Evolutionary conservation across 495 filamentous ascomycete species (phyloP).

Genomic region (Alectoria sarmentosa): DNA sequence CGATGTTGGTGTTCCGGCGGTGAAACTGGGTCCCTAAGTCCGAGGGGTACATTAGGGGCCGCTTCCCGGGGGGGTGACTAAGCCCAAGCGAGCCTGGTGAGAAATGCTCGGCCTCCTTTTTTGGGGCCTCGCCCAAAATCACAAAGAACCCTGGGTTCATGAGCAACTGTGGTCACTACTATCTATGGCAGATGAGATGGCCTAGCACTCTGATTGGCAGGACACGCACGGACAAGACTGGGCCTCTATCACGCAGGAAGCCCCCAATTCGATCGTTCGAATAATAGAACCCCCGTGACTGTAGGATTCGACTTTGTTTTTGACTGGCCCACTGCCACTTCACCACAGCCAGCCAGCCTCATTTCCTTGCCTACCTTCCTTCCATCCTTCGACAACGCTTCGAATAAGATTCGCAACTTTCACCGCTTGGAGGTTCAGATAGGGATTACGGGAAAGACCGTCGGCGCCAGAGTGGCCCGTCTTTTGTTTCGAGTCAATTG

Average conservation of each 20-base stretch:
- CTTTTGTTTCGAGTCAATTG: not conserved
- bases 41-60: not conserved
- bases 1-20: constrained; percentile 5
- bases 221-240: not conserved
- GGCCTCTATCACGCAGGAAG: not conserved
- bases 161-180: not conserved
- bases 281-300: not conserved
- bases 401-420: not conserved
- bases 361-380: not conserved
- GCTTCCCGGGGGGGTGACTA: not conserved
- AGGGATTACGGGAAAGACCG: not conserved
- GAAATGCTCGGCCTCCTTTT: not conserved
- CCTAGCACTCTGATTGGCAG: not conserved
- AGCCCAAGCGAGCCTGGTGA: not conserved
- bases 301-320: not conserved
- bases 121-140: not conserved
- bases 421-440: not conserved
- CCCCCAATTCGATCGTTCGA: not conserved
- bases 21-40: not conserved
- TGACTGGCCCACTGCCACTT: constrained; percentile 1
- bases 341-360: constrained; percentile 1
- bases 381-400: not conserved
- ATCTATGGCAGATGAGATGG: not conserved
- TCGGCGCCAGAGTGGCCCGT: not conserved
- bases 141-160: not conserved